These are phyloP conservation scores for Malassezia nana DNA, from an alignment of 1,284 basidiomycete species.

Conservation along the genomic window DNA sequence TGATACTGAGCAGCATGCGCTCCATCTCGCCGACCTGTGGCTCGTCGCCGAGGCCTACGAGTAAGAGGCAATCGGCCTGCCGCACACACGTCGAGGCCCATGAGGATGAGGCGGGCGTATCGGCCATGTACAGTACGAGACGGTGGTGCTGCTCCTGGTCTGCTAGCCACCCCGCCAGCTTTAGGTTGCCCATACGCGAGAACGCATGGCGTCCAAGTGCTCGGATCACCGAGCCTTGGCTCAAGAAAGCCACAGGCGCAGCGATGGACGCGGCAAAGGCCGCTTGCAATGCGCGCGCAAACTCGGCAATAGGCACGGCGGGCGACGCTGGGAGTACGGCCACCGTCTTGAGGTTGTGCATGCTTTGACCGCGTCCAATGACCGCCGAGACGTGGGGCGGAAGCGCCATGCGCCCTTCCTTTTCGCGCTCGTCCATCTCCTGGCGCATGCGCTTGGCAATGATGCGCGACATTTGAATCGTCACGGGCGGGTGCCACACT, in stretches of 20 bases:
- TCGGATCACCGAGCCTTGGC: slow-evolving; percentile 44
- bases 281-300: slow-evolving; percentile 37
- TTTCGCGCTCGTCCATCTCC: slow-evolving; percentile 54
- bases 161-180: slow-evolving; percentile 46
- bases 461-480: slow-evolving; percentile 84
- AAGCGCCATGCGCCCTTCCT: slow-evolving; percentile 14
- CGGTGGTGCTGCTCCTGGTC: slow-evolving; percentile 44
- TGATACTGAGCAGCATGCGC: slow-evolving; percentile 71
- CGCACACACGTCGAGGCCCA: slow-evolving; percentile 46
- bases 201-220: slow-evolving; percentile 45
- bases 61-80: slow-evolving; percentile 86
- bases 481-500: slow-evolving; percentile 78
- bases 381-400: slow-evolving; percentile 32
- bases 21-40: slow-evolving; percentile 81
- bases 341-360: slow-evolving; percentile 85
- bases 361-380: slow-evolving; percentile 58
- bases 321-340: slow-evolving; percentile 61
- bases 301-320: slow-evolving; percentile 43
- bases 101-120: slow-evolving; percentile 42
- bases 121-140: slow-evolving; percentile 45
- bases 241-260: slow-evolving; percentile 37
- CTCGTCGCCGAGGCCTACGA: slow-evolving; percentile 76
- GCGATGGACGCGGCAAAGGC: slow-evolving; percentile 42
- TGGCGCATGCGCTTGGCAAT: slow-evolving; percentile 83
- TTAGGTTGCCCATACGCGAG: slow-evolving; percentile 47